Evolutionary conservation across 2,329 filamentous ascomycete genomes (phyloP).

Genomic region (Lachnellula arida): DNA sequence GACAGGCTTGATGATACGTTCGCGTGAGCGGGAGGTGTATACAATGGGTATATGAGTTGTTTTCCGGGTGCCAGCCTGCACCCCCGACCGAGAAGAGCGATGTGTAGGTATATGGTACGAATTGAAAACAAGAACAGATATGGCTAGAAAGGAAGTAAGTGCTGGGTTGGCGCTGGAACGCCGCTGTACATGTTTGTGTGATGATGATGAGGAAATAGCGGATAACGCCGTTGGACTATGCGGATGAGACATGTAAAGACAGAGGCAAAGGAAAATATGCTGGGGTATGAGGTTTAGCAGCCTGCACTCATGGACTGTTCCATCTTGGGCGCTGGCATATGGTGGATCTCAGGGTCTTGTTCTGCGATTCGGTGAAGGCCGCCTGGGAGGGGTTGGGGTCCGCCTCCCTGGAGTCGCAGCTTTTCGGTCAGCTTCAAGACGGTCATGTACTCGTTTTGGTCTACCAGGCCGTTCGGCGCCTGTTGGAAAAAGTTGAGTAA

Average conservation of each 20-base stretch:
- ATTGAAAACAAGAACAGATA: conserved; percentile 1
- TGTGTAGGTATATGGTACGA: conserved; percentile 15
- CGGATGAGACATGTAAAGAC: conserved; percentile 16
- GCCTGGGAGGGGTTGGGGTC: conserved; percentile 32
- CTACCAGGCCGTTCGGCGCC: conserved; percentile 60
- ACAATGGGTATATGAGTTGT: conserved; percentile 26
- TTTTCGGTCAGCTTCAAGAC: conserved; percentile 84
- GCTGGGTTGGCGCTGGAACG: conserved; percentile 8
- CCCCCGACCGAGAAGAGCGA: conserved; percentile 17
- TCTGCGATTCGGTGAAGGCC: conserved; percentile 35
- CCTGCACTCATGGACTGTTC: conserved; percentile 30
- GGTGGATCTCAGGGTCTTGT: conserved; percentile 25
- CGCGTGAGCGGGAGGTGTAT: conserved; percentile 30
- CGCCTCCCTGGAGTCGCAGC: conserved; percentile 53
- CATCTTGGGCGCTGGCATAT: conserved; percentile 25
- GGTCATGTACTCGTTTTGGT: conserved; percentile 71
- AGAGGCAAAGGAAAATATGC: conserved; percentile 10
- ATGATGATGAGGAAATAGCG: conserved; percentile 5
- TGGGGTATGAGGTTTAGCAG: conserved; percentile 13
- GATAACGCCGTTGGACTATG: conserved; percentile 14
- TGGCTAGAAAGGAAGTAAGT: neutral
- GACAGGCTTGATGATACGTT: conserved; percentile 3
- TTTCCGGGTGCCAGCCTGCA: conserved; percentile 23
- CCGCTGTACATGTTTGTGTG: conserved; percentile 12
- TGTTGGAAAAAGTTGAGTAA: conserved; percentile 77